Conservation (phyloP, 2,329 filamentous ascomycete species). For the Fusarium poae region DNA sequence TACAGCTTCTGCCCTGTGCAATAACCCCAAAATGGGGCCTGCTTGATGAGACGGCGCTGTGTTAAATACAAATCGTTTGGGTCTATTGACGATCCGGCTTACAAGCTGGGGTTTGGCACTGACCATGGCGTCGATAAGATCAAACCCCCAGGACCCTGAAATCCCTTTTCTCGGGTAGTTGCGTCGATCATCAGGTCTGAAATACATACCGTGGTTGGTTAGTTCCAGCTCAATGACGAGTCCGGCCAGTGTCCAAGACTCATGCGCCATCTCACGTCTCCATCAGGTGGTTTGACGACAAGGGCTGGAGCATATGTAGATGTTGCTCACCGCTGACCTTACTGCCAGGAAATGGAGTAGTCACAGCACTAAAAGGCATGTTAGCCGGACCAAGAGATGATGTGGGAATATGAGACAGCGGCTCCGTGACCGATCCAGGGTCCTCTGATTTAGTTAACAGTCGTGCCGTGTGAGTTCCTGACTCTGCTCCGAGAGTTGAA, state of each 20-base stretch:
- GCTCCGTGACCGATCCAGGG: constrained; percentile 28
- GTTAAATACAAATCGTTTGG: constrained; percentile 12
- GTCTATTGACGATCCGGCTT: constrained; percentile 25
- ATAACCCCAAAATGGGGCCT: neutral
- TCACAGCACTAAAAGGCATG: constrained; percentile 21
- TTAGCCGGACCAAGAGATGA: constrained; percentile 8
- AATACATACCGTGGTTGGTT: constrained; percentile 20
- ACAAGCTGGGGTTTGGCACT: constrained; percentile 25
- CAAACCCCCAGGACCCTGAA: constrained; percentile 41
- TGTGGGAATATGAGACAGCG: constrained; percentile 35
- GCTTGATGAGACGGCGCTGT: neutral
- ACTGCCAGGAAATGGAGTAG: constrained; percentile 15
- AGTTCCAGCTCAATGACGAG: constrained; percentile 28
- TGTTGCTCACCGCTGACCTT: constrained; percentile 27
- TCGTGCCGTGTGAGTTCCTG: constrained; percentile 14
- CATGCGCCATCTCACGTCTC: constrained; percentile 26
- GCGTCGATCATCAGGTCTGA: constrained; percentile 40
- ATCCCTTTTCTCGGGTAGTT: constrained; percentile 27
- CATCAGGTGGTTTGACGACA: constrained; percentile 16
- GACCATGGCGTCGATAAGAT: constrained; percentile 35
- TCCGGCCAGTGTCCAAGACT: constrained; percentile 27
- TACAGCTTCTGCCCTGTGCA: neutral
- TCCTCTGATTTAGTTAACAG: constrained; percentile 26
- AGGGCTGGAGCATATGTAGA: constrained; percentile 1
- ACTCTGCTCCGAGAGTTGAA: constrained; percentile 13